These are phyloP conservation scores for Pseudogymnoascus sp. DNA, from an alignment of 2,329 filamentous ascomycete genomes.

Conservation along the genomic window DNA sequence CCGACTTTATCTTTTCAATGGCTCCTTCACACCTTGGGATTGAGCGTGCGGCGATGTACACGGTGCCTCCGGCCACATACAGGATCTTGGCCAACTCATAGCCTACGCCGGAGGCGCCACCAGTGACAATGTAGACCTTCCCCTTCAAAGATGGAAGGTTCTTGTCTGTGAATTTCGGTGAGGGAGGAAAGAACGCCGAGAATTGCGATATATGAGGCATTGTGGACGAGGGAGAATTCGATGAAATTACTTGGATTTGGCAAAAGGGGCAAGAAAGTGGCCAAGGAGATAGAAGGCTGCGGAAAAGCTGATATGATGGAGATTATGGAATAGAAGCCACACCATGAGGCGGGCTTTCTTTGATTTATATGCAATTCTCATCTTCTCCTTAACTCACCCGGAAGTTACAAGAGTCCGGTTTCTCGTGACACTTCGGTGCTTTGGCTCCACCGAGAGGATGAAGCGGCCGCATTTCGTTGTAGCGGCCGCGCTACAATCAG, in stretches of 20 bases:
- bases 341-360: not conserved
- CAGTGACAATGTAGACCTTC: constrained; percentile 39
- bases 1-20: constrained; percentile 34
- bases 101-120: constrained; percentile 32
- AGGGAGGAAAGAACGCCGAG: constrained; percentile 28
- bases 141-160: constrained; percentile 34
- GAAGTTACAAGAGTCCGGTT: not conserved
- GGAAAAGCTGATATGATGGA: not conserved
- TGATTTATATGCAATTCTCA: constrained; percentile 7
- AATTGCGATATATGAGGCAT: constrained; percentile 9
- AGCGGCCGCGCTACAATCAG: not conserved
- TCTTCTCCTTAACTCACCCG: not conserved
- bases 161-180: constrained; percentile 36
- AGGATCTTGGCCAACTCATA: constrained; percentile 43
- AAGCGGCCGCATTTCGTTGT: not conserved
- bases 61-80: constrained; percentile 41
- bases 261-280: not conserved
- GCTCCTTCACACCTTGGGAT: constrained; percentile 33
- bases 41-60: constrained; percentile 44
- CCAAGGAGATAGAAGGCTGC: not conserved
- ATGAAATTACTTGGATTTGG: not conserved
- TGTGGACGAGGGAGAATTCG: not conserved
- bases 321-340: not conserved
- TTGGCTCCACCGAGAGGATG: not conserved
- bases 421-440: not conserved